Conservation (phyloP, 106 monocot genomes). For the Hemerocallis citrina region DNA sequence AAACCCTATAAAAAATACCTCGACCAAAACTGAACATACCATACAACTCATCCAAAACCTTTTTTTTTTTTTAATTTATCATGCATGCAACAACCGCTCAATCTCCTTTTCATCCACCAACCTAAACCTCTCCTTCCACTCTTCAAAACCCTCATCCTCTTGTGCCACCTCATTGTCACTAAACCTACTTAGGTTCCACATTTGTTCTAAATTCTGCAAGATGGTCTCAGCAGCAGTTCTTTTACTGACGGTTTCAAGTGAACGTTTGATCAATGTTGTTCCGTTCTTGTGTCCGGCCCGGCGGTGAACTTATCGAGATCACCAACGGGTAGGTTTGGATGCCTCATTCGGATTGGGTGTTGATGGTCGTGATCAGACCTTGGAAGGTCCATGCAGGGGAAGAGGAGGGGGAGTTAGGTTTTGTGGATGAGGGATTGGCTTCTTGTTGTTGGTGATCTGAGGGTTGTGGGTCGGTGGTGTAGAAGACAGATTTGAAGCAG, state of each 20-base stretch:
- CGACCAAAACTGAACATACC: conserved; percentile 75
- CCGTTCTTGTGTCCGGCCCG: conserved; percentile 73
- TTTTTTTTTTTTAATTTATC: conserved; percentile 59
- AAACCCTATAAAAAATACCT: conserved; percentile 91
- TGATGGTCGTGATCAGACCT: conserved; percentile 68
- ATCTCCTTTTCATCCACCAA: conserved; percentile 62
- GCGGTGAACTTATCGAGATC: conserved; percentile 86
- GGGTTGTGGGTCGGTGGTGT: too few relatives aligned
- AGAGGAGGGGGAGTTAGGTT: neutral
- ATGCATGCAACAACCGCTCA: conserved; percentile 40
- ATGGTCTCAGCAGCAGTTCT: conserved; percentile 42
- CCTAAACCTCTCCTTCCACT: conserved; percentile 49
- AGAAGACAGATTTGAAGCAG: conserved; percentile 79
- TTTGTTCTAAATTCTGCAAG: conserved; percentile 31
- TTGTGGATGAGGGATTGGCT: neutral
- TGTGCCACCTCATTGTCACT: conserved; percentile 60
- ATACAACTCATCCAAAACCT: conserved; percentile 52
- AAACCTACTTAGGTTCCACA: conserved; percentile 39
- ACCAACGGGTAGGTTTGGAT: conserved; percentile 75
- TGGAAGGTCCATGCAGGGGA: conserved; percentile 44
- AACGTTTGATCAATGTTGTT: conserved; percentile 62
- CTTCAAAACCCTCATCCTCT: too few relatives aligned
- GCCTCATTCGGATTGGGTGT: conserved; percentile 63
- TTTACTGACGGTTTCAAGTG: conserved; percentile 75
- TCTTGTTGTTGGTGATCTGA: too few relatives aligned